phyloP scores from a whole-genome alignment of 345 rosid genomes.

The Crucihimalaya himalaica region DNA sequence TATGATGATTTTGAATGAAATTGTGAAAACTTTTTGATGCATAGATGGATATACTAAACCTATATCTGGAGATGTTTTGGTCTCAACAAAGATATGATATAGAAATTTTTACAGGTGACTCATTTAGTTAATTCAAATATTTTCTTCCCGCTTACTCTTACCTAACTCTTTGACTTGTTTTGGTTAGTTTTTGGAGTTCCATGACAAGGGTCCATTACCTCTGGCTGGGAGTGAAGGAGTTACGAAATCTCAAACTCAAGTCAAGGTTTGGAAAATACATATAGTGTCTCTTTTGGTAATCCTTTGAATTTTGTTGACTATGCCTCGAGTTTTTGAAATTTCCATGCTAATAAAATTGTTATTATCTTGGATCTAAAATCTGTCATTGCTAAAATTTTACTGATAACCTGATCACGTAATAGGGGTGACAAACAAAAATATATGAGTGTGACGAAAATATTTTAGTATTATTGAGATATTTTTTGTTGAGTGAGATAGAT shows the following conservation, averaged over 20 bases:
- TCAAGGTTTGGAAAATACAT: not conserved
- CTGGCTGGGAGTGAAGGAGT: not conserved
- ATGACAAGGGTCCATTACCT: not conserved
- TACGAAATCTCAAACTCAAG: slow-evolving; percentile 7
- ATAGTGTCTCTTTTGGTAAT: not conserved
- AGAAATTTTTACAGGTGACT: not conserved
- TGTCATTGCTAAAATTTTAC: not conserved
- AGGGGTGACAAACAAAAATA: not conserved
- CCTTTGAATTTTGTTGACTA: not conserved
- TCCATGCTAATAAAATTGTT: not conserved
- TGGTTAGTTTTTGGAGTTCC: not conserved
- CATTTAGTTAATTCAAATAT: not conserved
- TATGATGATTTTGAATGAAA: not conserved
- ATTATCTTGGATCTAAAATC: not conserved
- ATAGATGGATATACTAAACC: not conserved
- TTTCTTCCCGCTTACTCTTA: not conserved
- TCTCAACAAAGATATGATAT: not conserved
- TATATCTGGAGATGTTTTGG: not conserved
- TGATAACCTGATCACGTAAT: not conserved
- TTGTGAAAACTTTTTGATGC: not conserved
- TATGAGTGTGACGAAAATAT: not conserved
- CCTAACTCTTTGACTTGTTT: not conserved
- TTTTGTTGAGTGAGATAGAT: not conserved
- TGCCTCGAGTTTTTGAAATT: not conserved
- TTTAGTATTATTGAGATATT: not conserved